Percentiles rank a stretch among this genome's conserved stretches.
Evolutionary conservation across 108 stramenopile genomes (phyloP).

Genomic region (Epithemia pelagica): DNA sequence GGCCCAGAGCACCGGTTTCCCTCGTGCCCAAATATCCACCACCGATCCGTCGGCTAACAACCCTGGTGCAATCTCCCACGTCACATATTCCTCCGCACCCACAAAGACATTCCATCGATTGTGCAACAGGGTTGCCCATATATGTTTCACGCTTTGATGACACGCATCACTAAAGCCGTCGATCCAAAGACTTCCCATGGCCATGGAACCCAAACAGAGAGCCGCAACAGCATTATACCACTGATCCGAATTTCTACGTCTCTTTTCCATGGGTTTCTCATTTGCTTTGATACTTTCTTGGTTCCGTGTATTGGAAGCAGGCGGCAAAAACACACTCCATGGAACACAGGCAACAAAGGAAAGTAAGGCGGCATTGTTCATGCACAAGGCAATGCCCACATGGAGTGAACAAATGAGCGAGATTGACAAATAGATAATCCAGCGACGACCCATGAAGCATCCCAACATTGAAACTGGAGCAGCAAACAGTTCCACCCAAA

Average conservation of each 20-base stretch:
- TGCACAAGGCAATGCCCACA: slow-evolving; percentile 64
- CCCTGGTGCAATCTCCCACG: slow-evolving; percentile 87
- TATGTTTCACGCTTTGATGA: slow-evolving; percentile 51
- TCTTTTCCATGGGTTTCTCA: too few species aligned
- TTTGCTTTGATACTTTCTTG: neutral
- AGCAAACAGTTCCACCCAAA: slow-evolving; percentile 64
- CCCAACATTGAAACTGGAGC: slow-evolving; percentile 53
- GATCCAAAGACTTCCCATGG: slow-evolving; percentile 67
- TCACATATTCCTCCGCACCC: slow-evolving; percentile 82
- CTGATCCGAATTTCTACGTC: too few species aligned
- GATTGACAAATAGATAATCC: slow-evolving; percentile 31
- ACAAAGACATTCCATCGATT: slow-evolving; percentile 88
- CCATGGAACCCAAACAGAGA: slow-evolving; percentile 33
- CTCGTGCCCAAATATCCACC: slow-evolving; percentile 76
- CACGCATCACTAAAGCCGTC: slow-evolving; percentile 55
- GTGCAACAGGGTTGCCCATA: slow-evolving; percentile 73
- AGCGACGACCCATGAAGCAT: slow-evolving; percentile 36
- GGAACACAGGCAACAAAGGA: slow-evolving; percentile 66
- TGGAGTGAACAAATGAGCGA: slow-evolving; percentile 59
- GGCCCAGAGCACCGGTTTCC: slow-evolving; percentile 51
- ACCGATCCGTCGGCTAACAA: slow-evolving; percentile 65
- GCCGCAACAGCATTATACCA: slow-evolving; percentile 15
- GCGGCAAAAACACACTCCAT: slow-evolving; percentile 61
- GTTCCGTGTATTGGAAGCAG: neutral
- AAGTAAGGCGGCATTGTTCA: slow-evolving; percentile 71